Conservation (phyloP, 2,329 filamentous ascomycete species). For the Alternaria arborescens region DNA sequence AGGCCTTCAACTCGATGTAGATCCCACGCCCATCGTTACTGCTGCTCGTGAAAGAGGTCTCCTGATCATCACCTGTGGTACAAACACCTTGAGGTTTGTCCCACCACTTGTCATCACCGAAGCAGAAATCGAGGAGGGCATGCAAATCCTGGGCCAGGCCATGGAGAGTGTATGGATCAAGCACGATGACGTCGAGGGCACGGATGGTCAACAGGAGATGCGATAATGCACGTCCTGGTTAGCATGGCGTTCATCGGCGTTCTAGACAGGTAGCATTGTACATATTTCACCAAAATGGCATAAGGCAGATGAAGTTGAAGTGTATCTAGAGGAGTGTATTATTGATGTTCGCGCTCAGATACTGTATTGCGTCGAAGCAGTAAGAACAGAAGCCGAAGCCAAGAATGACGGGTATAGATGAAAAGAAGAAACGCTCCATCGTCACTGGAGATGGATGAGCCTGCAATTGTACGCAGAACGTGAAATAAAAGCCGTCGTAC, state of each 20-base stretch:
- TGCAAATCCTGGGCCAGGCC: slow-evolving; percentile 77
- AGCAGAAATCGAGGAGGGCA: slow-evolving; percentile 79
- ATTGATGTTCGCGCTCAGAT: background rate
- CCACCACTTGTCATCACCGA: slow-evolving; percentile 84
- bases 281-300: background rate
- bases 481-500: background rate
- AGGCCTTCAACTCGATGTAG: slow-evolving; percentile 80
- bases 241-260: slow-evolving; percentile 32
- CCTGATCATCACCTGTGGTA: slow-evolving; percentile 90
- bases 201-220: slow-evolving; percentile 48
- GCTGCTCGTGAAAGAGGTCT: slow-evolving; percentile 88
- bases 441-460: background rate
- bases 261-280: slow-evolving; percentile 1
- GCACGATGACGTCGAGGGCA: slow-evolving; percentile 41
- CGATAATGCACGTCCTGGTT: slow-evolving; percentile 20
- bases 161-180: slow-evolving; percentile 64
- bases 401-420: background rate
- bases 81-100: slow-evolving; percentile 90
- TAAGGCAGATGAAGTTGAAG: fast-evolving
- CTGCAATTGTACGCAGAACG: background rate
- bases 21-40: slow-evolving; percentile 78
- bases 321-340: background rate
- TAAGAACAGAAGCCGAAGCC: background rate
- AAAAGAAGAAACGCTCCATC: background rate
- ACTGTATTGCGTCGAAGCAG: background rate